These are phyloP conservation scores for Proliferodiscus dingleyae DNA, from an alignment of 2,329 filamentous ascomycete species.

Conservation along the genomic window DNA sequence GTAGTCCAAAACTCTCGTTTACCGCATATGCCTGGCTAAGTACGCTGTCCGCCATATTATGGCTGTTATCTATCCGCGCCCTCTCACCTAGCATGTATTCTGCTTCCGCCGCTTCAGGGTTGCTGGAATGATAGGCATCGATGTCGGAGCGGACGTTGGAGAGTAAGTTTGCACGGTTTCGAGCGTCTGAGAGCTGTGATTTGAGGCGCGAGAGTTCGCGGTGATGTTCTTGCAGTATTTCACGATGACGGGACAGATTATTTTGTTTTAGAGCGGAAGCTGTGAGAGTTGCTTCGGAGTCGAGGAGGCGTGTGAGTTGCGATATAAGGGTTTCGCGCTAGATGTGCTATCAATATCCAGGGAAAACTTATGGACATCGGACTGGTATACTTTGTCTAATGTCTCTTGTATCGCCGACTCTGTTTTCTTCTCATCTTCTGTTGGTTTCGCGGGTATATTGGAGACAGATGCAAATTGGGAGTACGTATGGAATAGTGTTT, in stretches of 20 bases:
- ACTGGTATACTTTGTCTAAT: constrained; percentile 63
- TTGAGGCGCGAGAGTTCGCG: constrained; percentile 75
- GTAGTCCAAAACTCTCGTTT: constrained; percentile 82
- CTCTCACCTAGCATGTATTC: constrained; percentile 98
- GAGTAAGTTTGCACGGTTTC: constrained; percentile 84
- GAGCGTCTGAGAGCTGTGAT: constrained; percentile 67
- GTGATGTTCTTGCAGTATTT: constrained; percentile 82
- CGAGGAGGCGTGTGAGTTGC: constrained; percentile 82
- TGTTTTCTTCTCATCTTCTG: constrained; percentile 74
- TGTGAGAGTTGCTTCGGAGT: constrained; percentile 82
- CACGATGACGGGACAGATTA: constrained; percentile 85
- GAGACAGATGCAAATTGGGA: constrained; percentile 82
- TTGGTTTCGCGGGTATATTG: constrained; percentile 76
- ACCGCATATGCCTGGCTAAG: constrained; percentile 95
- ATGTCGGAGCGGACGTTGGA: constrained; percentile 90
- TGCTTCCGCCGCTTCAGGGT: constrained; percentile 78
- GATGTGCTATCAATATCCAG: constrained; percentile 11
- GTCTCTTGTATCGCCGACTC: constrained; percentile 81
- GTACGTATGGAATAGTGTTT: constrained; percentile 77
- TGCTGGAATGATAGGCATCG: constrained; percentile 75
- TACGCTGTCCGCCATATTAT: constrained; percentile 84
- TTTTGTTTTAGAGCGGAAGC: constrained; percentile 95
- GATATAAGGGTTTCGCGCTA: constrained; percentile 77
- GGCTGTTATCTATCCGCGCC: constrained; percentile 77
- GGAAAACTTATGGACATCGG: neutral